Base-by-base conservation (phyloP, 257 asterid genomes). In the Galeopsis tetrahit region DNA sequence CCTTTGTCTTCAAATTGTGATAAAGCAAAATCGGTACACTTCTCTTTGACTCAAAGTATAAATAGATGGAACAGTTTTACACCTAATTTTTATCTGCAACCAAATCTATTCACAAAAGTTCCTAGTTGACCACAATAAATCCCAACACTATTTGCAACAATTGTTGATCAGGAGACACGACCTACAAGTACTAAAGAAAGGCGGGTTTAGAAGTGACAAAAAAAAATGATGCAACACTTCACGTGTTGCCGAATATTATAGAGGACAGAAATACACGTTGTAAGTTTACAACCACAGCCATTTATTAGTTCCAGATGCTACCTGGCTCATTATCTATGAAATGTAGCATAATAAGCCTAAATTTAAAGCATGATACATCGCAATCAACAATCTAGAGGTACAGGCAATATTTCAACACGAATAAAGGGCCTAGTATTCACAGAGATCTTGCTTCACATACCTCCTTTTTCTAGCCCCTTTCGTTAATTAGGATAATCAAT, bases 161-260 rank as follows among this genome's bases (percentile, higher is more conserved):
- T 31, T 44, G 34, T 43, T 28, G 13, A 7, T 43, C 57, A 42
- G 10, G 7, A 31, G 28, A 10, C 32, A 21, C 39, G 34, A 44
- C 33, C 31, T 17, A 14, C 13, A n/a, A 55, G 35, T 17, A 7
- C 61, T 55, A 55, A 10, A 52, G 58, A 52, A 14, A 14, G 31
- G 32, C 13, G 53, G 15, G 53, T 15, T 10, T 11, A 46, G 17
- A 46, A 13, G 53, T 52, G 58, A 52, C 58, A 52, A 52, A 9
- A 14, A 14, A 13, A 61, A 61, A 68, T 49, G 13, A 31, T 68
- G 32, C 6, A 38, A 53, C 57, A 63, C 70, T 71, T 63, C 74
- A 56, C 70, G 56, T 63, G 76, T 69, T 70, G 39, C 70, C 69
- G 39, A 38, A 68, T 49, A 46, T 58, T 59, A 32, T 42, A 14